Conservation (phyloP, 495 filamentous ascomycete species). For the Wilcoxina mikolae region DNA sequence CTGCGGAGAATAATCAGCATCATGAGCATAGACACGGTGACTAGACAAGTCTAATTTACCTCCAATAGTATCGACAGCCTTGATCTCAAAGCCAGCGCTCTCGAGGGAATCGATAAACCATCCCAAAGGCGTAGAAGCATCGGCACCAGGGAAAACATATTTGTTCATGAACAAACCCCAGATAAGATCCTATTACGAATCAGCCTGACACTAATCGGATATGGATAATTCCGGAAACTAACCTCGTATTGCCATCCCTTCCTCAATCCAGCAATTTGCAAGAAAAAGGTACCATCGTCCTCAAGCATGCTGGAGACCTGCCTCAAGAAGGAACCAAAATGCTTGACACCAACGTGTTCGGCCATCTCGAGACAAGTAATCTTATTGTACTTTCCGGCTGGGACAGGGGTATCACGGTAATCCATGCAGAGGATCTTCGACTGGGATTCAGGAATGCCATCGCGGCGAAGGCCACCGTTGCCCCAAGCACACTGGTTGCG, state of each 20-base stretch:
- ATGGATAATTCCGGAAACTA: no score
- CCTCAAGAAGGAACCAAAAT: slow-evolving; percentile 50
- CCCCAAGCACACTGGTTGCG: slow-evolving; percentile 77
- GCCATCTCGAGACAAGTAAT: slow-evolving; percentile 85
- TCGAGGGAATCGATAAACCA: slow-evolving; percentile 56
- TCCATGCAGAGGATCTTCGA: slow-evolving; percentile 68
- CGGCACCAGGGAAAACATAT: slow-evolving; percentile 78
- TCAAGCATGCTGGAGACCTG: slow-evolving; percentile 76
- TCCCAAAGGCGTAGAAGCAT: slow-evolving; percentile 67
- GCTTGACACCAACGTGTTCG: slow-evolving; percentile 72
- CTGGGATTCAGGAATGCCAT: slow-evolving; percentile 53
- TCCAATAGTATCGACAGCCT: slow-evolving; percentile 32
- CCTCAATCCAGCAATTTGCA: slow-evolving; percentile 70
- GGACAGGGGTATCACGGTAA: slow-evolving; percentile 66
- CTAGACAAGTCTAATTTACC: slow-evolving; percentile 1
- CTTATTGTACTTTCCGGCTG: slow-evolving; percentile 57
- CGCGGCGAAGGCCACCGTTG: slow-evolving; percentile 55
- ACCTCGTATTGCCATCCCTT: slow-evolving; percentile 83
- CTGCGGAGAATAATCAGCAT: slow-evolving; percentile 60
- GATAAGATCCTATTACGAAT: slow-evolving; percentile 9
- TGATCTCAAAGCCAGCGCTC: slow-evolving; percentile 62
- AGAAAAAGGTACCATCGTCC: slow-evolving; percentile 69
- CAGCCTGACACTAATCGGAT: slow-evolving; percentile 45
- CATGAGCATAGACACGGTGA: neutral
- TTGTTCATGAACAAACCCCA: slow-evolving; percentile 79